phyloP scores from a whole-genome alignment of 1,284 basidiomycete species.

The Ustilago tritici region DNA sequence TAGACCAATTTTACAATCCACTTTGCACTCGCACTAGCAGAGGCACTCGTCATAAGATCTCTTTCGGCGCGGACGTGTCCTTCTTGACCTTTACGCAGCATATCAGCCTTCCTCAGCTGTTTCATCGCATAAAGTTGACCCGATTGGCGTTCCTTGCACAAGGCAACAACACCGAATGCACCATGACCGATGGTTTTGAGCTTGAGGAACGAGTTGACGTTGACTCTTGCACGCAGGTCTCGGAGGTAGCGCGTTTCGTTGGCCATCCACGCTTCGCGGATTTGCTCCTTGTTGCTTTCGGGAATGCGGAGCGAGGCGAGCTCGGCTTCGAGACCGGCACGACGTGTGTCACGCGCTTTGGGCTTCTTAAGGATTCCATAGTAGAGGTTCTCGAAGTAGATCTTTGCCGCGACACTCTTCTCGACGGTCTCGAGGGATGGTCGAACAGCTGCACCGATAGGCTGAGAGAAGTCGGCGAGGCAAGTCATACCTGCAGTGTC shows the following conservation, averaged over 20 bases:
- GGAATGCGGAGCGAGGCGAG: constrained; percentile 80
- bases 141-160: constrained; percentile 84
- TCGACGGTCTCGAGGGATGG: constrained; percentile 86
- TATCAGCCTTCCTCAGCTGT: constrained; percentile 93
- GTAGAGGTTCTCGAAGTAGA: constrained; percentile 97
- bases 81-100: constrained; percentile 98
- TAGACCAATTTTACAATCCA: constrained; percentile 96
- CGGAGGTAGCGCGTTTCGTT: constrained; percentile 91
- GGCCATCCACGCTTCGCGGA: constrained; percentile 82
- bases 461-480: constrained; percentile 33
- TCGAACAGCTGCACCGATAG: constrained; percentile 44
- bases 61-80: constrained; percentile 92
- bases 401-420: constrained; percentile 88
- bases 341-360: constrained; percentile 84
- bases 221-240: constrained; percentile 83
- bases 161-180: constrained; percentile 95
- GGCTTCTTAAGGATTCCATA: constrained; percentile 76
- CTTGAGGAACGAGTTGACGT: constrained; percentile 85
- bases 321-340: constrained; percentile 86
- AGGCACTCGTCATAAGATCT: constrained; percentile 83
- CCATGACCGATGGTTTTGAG: constrained; percentile 96
- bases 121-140: constrained; percentile 95
- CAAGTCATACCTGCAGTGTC: constrained; percentile 43
- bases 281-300: constrained; percentile 78
- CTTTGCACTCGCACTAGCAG: constrained; percentile 56